phyloP scores from a whole-genome alignment of 2,329 filamentous ascomycete species.

The Xylaria polymorpha region DNA sequence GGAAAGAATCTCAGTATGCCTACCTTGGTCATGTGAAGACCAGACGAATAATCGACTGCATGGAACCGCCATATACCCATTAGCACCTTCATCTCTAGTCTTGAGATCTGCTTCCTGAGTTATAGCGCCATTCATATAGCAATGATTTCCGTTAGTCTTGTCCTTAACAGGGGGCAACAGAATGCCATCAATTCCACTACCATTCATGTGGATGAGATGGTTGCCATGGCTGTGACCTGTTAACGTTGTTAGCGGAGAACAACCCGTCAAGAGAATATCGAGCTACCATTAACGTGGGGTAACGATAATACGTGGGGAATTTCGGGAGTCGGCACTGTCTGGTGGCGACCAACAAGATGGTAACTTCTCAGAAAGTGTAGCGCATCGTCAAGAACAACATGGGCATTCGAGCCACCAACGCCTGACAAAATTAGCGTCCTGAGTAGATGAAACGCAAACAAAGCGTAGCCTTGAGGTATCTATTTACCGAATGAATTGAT shows the following conservation, averaged over 20 bases:
- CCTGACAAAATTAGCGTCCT: conserved; percentile 21
- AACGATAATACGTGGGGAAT: not conserved
- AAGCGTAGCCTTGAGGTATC: not conserved
- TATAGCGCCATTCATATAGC: not conserved
- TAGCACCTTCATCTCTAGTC: not conserved
- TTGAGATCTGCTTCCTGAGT: not conserved
- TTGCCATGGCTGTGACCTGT: not conserved
- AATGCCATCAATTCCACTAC: not conserved
- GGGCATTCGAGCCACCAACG: conserved; percentile 36
- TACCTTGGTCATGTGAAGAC: conserved; percentile 39
- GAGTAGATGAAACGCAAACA: not conserved
- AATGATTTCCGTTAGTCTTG: not conserved
- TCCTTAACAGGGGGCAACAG: not conserved
- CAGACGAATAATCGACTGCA: conserved; percentile 30
- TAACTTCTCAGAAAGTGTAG: conserved; percentile 31
- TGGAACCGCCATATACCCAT: not conserved
- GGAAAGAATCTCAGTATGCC: not conserved
- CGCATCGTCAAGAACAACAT: conserved; percentile 36
- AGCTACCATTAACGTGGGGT: conserved; percentile 19
- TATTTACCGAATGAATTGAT: conserved; percentile 39
- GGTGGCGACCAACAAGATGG: conserved; percentile 27
- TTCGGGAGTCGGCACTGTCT: conserved; percentile 6
- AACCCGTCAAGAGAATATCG: not conserved
- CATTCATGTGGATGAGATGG: not conserved
- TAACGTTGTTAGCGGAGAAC: conserved; percentile 7